A percentile compares a stretch with the other conserved stretches of the same genome.
These are phyloP conservation scores for Rosellinia necatrix DNA, from an alignment of 2,329 filamentous ascomycete species.

Conservation along the genomic window DNA sequence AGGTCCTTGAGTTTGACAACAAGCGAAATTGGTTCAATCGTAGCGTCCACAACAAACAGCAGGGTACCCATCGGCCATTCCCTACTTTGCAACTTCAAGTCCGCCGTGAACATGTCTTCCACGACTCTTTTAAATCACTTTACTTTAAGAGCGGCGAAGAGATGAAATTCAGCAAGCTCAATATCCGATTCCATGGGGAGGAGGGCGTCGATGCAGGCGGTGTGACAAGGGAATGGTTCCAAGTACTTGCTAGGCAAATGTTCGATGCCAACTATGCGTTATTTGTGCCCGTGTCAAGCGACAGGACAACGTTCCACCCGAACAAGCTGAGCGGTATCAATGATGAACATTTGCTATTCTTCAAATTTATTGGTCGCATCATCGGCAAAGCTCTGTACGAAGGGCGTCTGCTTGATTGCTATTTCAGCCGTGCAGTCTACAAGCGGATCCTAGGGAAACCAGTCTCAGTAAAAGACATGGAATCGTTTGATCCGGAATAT, in stretches of 20 bases:
- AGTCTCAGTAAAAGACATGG: conserved; percentile 98
- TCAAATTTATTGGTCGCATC: conserved; percentile 98
- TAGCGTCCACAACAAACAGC: conserved; percentile 78
- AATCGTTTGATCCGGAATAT: conserved; percentile 96
- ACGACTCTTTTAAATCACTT: conserved; percentile 96
- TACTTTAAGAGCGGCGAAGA: conserved; percentile 97
- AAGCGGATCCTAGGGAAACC: conserved; percentile 94
- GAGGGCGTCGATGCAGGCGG: conserved; percentile 97
- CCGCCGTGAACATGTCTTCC: conserved; percentile 92
- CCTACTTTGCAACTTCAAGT: conserved; percentile 83
- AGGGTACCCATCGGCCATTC: conserved; percentile 63
- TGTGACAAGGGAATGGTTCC: conserved; percentile 98
- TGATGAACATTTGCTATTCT: conserved; percentile 93
- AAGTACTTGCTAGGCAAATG: conserved; percentile 96
- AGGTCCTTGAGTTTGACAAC: conserved; percentile 98
- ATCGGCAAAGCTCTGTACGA: conserved; percentile 99
- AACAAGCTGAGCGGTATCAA: conserved; percentile 95
- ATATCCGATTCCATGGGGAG: conserved; percentile 95
- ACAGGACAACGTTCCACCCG: conserved; percentile 97
- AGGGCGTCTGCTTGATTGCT: conserved; percentile 92
- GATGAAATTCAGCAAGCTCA: conserved; percentile 98
- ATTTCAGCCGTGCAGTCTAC: conserved; percentile 98
- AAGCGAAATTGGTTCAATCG: conserved; percentile 99
- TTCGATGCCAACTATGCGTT: conserved; percentile 97
- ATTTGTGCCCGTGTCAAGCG: conserved; percentile 94